These are phyloP conservation scores for Fusarium sp. DNA, from an alignment of 2,329 filamentous ascomycete genomes.

Conservation along the genomic window DNA sequence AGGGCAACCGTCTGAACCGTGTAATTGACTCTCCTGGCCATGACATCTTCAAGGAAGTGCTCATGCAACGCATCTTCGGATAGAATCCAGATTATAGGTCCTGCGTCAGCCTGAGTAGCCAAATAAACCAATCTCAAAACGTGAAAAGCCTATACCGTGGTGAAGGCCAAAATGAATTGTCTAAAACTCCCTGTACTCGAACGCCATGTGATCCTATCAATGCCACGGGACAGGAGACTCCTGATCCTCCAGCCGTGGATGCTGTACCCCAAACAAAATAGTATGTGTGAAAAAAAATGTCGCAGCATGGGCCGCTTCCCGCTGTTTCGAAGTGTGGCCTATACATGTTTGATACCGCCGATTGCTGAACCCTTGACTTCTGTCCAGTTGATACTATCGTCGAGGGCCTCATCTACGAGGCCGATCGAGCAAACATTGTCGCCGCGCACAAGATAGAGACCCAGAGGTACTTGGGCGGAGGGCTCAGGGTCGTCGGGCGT, in stretches of 20 bases:
- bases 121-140: slow-evolving; percentile 26
- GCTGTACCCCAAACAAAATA: slow-evolving; percentile 38
- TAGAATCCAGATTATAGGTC: slow-evolving; percentile 17
- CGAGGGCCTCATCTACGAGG: slow-evolving; percentile 88
- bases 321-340: slow-evolving; percentile 26
- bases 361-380: slow-evolving; percentile 89
- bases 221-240: slow-evolving; percentile 27
- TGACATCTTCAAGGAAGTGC: slow-evolving; percentile 72
- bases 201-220: slow-evolving; percentile 43
- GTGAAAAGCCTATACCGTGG: slow-evolving; percentile 34
- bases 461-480: slow-evolving; percentile 84
- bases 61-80: slow-evolving; percentile 76
- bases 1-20: slow-evolving; percentile 84
- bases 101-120: slow-evolving; percentile 36
- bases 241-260: slow-evolving; percentile 30
- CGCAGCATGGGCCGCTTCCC: slow-evolving; percentile 6
- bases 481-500: slow-evolving; percentile 85
- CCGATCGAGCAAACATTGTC: slow-evolving; percentile 95
- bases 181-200: slow-evolving; percentile 48
- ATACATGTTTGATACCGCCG: slow-evolving; percentile 84
- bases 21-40: slow-evolving; percentile 78
- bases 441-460: slow-evolving; percentile 90
- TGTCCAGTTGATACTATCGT: slow-evolving; percentile 91
- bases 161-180: slow-evolving; percentile 45
- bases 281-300: slow-evolving; percentile 20